Evolutionary conservation across 2,329 filamentous ascomycete species (phyloP), one percentile per base, ranked within the genome.

Genomic region (Spiromastix sp.): DNA sequence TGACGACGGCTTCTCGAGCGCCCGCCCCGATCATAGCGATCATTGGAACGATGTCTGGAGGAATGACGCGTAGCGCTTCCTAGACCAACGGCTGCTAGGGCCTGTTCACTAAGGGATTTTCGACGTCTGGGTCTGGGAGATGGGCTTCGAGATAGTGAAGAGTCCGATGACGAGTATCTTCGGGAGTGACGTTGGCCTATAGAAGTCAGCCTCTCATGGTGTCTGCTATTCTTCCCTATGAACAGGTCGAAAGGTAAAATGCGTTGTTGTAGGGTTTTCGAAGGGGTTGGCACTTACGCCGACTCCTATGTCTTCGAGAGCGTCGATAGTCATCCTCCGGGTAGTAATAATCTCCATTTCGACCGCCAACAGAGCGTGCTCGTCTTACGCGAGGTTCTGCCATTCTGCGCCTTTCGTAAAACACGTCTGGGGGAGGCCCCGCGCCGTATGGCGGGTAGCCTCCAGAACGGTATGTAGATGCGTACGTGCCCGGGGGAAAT

Each of bases 401-500:
- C 16, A 11, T 16, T 30, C 33, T 30, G 13, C 26, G 24, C 5
- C 27, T 27, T 5, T 26, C 24, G 16, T 28, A 29, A 10, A 16
- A 13, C 4, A 13, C 11, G 20, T 24, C n/a, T n/a, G 15, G 11
- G 4, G n/a, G 17, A 22, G 10, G 32, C 18, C 31, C 10, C n/a
- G n/a, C n/a, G 32, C 22, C 22, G 20, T 34, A 19, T 60, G 58
- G 32, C 55, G 54, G 29, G 52, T 51, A 6, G 54, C 51, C 30
- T 51, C 47, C 21, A 47, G 19, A 28, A 15, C 28, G 16, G 26
- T 43, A 44, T 4, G 37, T 34, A n/a, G n/a, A n/a, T n/a, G n/a
- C n/a, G 20, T 59, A 44, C 24, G 71, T 77, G 4, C 79, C 80
- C 5, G 85, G 83, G 20, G 84, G 84, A 50, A 93, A 93, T 48